Percentiles rank a stretch among this genome's conserved stretches.
These are phyloP conservation scores for Carpinus fangiana DNA, from an alignment of 306 rosid species.

Conservation along the genomic window DNA sequence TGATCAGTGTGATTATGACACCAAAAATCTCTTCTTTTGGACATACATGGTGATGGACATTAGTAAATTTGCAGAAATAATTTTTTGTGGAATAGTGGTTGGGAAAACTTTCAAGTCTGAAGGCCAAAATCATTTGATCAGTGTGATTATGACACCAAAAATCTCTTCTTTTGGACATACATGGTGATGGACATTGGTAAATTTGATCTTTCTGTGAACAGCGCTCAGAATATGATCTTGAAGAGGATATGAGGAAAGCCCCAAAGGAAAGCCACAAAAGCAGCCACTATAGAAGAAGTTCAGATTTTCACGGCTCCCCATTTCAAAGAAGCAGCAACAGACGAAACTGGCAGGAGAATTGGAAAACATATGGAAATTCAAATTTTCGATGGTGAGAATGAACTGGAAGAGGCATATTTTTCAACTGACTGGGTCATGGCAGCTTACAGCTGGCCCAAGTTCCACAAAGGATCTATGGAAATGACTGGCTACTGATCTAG, in stretches of 20 bases:
- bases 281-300: conserved; percentile 50
- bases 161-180: not conserved
- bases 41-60: not conserved
- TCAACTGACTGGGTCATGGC: not conserved
- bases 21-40: not conserved
- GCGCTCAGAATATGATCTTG: conserved; percentile 83
- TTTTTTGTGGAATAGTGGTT: no score
- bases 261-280: conserved; percentile 47
- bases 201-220: conserved; percentile 30
- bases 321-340: conserved; percentile 40
- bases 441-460: not conserved
- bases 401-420: not conserved
- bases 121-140: not conserved
- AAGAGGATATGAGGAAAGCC: conserved; percentile 74
- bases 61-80: not conserved
- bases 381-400: conserved; percentile 35
- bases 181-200: not conserved
- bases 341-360: conserved; percentile 27
- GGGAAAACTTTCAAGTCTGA: not conserved
- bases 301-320: conserved; percentile 49
- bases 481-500: not conserved
- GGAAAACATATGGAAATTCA: conserved; percentile 49
- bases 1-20: not conserved
- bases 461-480: not conserved
- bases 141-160: not conserved